phyloP scores from a whole-genome alignment of 2,329 filamentous ascomycete species.

The Penicillium palitans region DNA sequence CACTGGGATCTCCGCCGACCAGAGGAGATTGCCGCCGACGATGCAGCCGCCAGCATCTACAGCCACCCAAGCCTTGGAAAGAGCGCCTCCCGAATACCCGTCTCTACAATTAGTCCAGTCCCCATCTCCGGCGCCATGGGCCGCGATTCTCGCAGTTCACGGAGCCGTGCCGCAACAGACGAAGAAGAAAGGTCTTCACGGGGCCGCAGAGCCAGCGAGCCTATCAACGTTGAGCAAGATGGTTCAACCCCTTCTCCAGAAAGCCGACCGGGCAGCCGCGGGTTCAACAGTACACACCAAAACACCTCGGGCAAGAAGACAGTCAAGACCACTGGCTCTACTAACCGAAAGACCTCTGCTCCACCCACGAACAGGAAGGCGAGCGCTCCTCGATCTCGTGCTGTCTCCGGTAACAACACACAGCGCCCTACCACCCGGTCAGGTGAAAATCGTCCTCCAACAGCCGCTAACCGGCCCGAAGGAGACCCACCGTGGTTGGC shows the following conservation, averaged over 20 bases:
- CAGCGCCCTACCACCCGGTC: slow-evolving; percentile 64
- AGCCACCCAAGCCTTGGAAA: slow-evolving; percentile 56
- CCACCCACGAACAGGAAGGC: slow-evolving; percentile 44
- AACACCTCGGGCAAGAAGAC: slow-evolving; percentile 36
- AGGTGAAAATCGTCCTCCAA: slow-evolving; percentile 55
- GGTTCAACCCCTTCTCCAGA: slow-evolving; percentile 30
- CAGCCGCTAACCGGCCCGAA: slow-evolving; percentile 70
- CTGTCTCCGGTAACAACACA: slow-evolving; percentile 37
- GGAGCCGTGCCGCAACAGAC: slow-evolving; percentile 59
- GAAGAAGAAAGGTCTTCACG: slow-evolving; percentile 61
- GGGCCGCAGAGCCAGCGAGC: slow-evolving; percentile 63
- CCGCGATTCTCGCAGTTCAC: slow-evolving; percentile 66
- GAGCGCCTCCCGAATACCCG: slow-evolving; percentile 77
- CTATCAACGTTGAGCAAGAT: slow-evolving; percentile 30
- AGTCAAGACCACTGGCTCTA: slow-evolving; percentile 28
- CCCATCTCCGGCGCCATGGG: slow-evolving; percentile 65
- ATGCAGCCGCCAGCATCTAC: slow-evolving; percentile 51
- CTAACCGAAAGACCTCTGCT: slow-evolving; percentile 41
- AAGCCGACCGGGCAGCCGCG: slow-evolving; percentile 37
- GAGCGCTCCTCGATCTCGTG: slow-evolving; percentile 37
- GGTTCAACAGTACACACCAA: slow-evolving; percentile 28
- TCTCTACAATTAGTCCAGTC: slow-evolving; percentile 75
- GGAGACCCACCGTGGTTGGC: slow-evolving; percentile 96
- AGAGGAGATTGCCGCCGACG: slow-evolving; percentile 69
- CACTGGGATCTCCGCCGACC: slow-evolving; percentile 73